Evolutionary conservation across 768 basidiomycete genomes (phyloP), one percentile per base, ranked within the genome.

Genomic region (Baorangia bicolor): DNA sequence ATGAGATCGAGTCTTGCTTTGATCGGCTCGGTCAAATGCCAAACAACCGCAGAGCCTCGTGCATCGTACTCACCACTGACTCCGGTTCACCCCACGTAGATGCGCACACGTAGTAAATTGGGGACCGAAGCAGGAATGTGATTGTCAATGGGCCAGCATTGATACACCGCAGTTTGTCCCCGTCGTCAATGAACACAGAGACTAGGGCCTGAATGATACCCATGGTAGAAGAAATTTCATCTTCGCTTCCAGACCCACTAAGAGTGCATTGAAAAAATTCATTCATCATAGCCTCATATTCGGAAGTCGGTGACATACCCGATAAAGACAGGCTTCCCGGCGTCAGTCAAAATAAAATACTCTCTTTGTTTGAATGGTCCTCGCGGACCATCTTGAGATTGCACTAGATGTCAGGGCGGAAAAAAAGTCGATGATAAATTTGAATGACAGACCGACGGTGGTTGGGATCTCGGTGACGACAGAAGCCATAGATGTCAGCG

Each of bases 51-150:
- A 30, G 30, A 43, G 20, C 23, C 9, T 27, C 27, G 25, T 21
- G 16, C 18, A 39, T 18, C 34, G 54, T 49, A 77, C 92, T 74
- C 75, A 98, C 95, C 60, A 98, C 87, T 57, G 90, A 92, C 73
- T 98, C 97, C 0, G 97, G 96, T 72, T 98, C 97, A 13, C 91
- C 91, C 92, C 92, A 96, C 12, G 88, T 85, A 21, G 93, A 94
- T 13, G 86, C 87, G 59, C 91, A 95, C 28, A 88, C 93, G 65
- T 95, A 92, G 72, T 98, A 98, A 20, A 99, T 73, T 4, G 97
- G 97, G 7, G 91, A 69, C 30, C 94, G 85, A 46, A 95, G 78
- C 8, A 95, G 73, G 69, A 99, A 96, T 0, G 88, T 87, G 54
- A 99, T 96, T 47, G 86, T 81, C 6, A 86, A 83, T n/a, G 76